Evolutionary conservation across 768 basidiomycete species (phyloP), one percentile per base, ranked within the genome.

Genomic region (Lactifluus hygrophoroides): DNA sequence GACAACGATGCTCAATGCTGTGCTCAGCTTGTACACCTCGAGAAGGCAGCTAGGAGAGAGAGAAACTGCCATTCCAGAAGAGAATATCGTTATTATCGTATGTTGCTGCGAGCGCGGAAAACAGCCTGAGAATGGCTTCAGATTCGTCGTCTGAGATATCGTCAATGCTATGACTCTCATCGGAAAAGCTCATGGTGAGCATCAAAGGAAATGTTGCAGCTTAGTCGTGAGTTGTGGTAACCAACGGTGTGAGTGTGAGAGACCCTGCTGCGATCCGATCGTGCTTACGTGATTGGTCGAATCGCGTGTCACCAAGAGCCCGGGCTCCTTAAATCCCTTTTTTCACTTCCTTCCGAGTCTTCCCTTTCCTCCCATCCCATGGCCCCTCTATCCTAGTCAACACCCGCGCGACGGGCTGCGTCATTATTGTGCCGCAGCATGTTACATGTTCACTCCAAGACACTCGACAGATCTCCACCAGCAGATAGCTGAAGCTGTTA

Each of bases 101-200:
- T n/a, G n/a, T n/a, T n/a, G n/a, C n/a, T n/a, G n/a, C n/a, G n/a
- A n/a, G n/a, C n/a, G n/a, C n/a, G n/a, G n/a, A n/a, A n/a, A n/a
- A n/a, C n/a, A n/a, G n/a, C n/a, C n/a, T n/a, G n/a, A n/a, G n/a
- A n/a, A n/a, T n/a, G n/a, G n/a, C 82, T 0, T 90, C 88, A 16
- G 84, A 87, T 52, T 86, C 88, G 6, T 78, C 80, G 3, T 73
- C 81, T 50, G 83, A 84, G 25, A 80, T 63, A 64, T 78, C 69
- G 60, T 82, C 78, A 49, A 63, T 77, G n/a, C n/a, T n/a, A n/a
- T n/a, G n/a, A n/a, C n/a, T 80, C 71, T 90, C 88, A 50, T 85
- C 86, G 11, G 86, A 86, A 54, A 84, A 86, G 71, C 83, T 86
- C 88, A 90, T 89, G 54, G 21, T 53, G 51, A 46, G 48, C 44